A percentile compares a stretch with the other conserved stretches of the same genome.
phyloP scores from a whole-genome alignment of 2,329 filamentous ascomycete genomes.

The Dothidotthia symphoricarpi region DNA sequence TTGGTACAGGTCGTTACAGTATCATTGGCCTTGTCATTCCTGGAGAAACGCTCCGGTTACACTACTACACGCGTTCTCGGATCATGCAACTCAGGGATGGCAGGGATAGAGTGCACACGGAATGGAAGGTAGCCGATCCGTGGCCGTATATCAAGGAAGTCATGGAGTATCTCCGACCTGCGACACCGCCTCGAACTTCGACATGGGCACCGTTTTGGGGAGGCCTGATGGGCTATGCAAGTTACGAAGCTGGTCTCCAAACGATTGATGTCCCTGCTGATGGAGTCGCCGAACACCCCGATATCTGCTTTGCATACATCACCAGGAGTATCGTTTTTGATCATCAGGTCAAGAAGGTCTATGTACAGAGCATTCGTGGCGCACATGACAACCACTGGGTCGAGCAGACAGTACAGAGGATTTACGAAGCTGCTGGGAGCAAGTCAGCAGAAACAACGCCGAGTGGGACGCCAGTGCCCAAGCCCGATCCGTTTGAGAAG shows the following conservation, averaged over 20 bases:
- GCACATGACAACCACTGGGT: constrained; percentile 49
- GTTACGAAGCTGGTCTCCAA: constrained; percentile 76
- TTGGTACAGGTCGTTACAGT: constrained; percentile 63
- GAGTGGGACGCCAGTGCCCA: constrained; percentile 23
- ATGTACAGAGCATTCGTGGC: constrained; percentile 66
- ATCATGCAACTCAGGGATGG: constrained; percentile 34
- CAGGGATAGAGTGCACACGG: constrained; percentile 24
- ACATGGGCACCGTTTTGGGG: constrained; percentile 66
- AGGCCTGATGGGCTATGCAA: constrained; percentile 79
- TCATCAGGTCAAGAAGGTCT: constrained; percentile 60
- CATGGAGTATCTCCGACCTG: constrained; percentile 38
- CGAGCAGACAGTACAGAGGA: constrained; percentile 29
- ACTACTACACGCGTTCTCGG: constrained; percentile 32
- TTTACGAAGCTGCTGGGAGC: constrained; percentile 30
- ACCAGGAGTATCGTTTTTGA: constrained; percentile 76
- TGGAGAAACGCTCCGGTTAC: constrained; percentile 47
- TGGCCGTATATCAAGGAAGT: constrained; percentile 44
- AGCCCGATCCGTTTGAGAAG: constrained; percentile 33
- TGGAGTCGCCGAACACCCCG: constrained; percentile 52
- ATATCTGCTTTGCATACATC: constrained; percentile 74
- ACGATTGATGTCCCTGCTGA: constrained; percentile 53
- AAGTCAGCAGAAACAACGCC: constrained; percentile 35
- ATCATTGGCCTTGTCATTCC: constrained; percentile 67
- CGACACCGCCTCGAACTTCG: constrained; percentile 21
- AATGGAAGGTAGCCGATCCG: constrained; percentile 31